These are phyloP conservation scores for Daldinia sp. DNA, from an alignment of 2,329 filamentous ascomycete genomes.

Conservation along the genomic window DNA sequence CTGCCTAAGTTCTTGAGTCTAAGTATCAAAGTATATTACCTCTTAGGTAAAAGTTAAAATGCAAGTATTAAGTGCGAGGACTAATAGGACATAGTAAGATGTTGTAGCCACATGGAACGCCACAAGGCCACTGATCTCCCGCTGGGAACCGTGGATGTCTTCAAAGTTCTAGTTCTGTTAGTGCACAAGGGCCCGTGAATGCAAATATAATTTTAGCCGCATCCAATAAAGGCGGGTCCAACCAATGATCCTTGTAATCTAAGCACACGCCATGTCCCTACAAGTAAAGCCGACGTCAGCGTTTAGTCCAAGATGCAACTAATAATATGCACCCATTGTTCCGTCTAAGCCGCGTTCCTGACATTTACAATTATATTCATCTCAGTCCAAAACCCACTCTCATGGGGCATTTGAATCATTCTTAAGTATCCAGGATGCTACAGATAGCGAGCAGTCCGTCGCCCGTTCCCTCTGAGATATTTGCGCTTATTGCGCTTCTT, in stretches of 20 bases:
- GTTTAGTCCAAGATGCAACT: slow-evolving; percentile 12
- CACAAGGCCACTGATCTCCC: slow-evolving; percentile 11
- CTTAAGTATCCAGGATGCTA: slow-evolving; percentile 61
- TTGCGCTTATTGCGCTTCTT: slow-evolving; percentile 78
- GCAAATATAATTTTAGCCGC: slow-evolving; percentile 19
- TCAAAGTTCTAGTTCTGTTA: background rate
- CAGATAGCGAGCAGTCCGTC: slow-evolving; percentile 66
- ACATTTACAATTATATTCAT: slow-evolving; percentile 31
- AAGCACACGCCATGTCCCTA: slow-evolving; percentile 21
- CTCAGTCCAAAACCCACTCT: slow-evolving; percentile 24
- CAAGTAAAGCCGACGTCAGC: slow-evolving; percentile 38
- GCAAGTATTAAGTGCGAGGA: background rate
- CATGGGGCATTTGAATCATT: slow-evolving; percentile 56
- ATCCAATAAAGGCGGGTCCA: slow-evolving; percentile 5
- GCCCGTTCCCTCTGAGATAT: slow-evolving; percentile 82
- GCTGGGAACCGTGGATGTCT: too few species aligned
- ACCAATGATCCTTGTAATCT: slow-evolving; percentile 9
- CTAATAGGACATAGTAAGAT: slow-evolving; percentile 15
- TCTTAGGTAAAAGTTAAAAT: slow-evolving; percentile 6
- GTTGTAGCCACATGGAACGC: slow-evolving; percentile 24
- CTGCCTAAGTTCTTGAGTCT: slow-evolving; percentile 30
- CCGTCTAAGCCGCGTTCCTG: slow-evolving; percentile 13
- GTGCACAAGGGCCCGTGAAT: background rate
- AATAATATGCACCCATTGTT: slow-evolving; percentile 4
- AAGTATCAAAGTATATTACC: slow-evolving; percentile 4